Evolutionary conservation across 352 stramenopile species (phyloP).

Genomic region (Blastocystis sp.): DNA sequence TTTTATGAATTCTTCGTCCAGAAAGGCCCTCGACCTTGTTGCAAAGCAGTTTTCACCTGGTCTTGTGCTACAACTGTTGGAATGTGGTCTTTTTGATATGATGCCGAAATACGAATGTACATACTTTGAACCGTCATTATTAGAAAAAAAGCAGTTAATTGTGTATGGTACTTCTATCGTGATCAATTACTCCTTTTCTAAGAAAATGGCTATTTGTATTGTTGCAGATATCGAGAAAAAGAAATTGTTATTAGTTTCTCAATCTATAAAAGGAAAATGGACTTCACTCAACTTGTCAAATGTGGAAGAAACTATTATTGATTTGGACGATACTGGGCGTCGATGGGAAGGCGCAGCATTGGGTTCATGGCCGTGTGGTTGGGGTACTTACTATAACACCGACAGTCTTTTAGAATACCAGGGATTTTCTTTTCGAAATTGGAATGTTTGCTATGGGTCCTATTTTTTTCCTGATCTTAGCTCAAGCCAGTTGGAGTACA

Average conservation of each 20-base stretch:
- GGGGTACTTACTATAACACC: background rate
- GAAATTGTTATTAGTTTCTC: background rate
- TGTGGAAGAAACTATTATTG: background rate
- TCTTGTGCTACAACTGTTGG: background rate
- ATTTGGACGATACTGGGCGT: background rate
- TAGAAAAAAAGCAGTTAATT: background rate
- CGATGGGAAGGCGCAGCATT: conserved; percentile 3
- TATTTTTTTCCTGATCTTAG: background rate
- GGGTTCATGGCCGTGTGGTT: conserved; percentile 8
- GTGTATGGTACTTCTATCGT: background rate
- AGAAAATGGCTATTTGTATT: background rate
- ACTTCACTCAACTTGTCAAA: background rate
- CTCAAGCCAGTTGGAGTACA: background rate
- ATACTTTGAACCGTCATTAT: background rate
- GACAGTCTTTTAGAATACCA: background rate
- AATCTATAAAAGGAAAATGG: background rate
- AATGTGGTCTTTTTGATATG: background rate
- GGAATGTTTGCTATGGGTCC: conserved; percentile 41
- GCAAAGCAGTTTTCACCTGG: background rate
- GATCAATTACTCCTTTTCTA: background rate
- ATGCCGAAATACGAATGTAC: background rate
- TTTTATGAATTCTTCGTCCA: background rate
- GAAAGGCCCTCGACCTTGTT: background rate
- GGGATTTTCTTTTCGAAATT: background rate
- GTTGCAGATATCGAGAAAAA: background rate